Percentiles rank a stretch among this genome's conserved stretches.
phyloP scores from a whole-genome alignment of 768 basidiomycete genomes.

The Boletus rufocinnamomeus region DNA sequence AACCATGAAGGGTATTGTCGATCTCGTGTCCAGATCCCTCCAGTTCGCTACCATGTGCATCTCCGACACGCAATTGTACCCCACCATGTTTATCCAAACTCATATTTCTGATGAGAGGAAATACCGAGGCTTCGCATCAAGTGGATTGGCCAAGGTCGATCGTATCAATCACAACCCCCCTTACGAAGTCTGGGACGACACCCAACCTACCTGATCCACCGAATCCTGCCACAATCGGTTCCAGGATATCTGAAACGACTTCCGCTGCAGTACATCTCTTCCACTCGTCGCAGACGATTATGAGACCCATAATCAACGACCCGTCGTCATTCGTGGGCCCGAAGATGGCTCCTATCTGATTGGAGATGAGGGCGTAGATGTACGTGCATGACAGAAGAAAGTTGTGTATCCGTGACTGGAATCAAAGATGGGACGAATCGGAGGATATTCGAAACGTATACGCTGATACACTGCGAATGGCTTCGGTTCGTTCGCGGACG shows the following conservation, averaged over 20 bases:
- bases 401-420: neutral
- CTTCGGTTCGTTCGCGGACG: conserved; percentile 16
- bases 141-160: neutral
- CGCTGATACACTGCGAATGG: conserved; percentile 7
- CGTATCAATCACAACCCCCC: neutral
- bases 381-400: neutral
- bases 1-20: neutral
- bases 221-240: neutral
- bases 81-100: neutral
- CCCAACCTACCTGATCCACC: neutral
- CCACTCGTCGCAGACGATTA: no score
- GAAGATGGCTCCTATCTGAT: neutral
- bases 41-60: neutral
- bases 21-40: neutral
- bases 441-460: neutral
- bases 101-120: neutral
- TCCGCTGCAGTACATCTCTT: no score
- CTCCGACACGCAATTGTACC: no score
- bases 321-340: no score
- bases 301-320: no score
- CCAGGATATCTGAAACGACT: no score
- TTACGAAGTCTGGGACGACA: neutral
- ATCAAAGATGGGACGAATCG: neutral
- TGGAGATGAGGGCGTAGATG: neutral
- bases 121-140: neutral